phyloP scores from a whole-genome alignment of 257 asterid species.

The Craterostigma plantagineum region DNA sequence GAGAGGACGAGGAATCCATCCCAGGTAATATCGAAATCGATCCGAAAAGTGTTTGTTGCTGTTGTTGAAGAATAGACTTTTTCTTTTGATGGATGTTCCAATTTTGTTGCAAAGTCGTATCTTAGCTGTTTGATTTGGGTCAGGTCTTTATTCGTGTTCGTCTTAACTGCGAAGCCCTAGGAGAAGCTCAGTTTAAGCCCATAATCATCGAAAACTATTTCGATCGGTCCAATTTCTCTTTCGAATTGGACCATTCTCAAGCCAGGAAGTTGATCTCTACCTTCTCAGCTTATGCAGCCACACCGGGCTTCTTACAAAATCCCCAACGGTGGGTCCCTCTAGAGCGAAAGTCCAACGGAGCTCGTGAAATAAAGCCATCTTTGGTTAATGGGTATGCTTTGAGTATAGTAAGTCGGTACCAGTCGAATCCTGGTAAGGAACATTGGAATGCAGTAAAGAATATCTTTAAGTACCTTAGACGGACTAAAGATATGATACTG shows the following conservation, averaged over 20 bases:
- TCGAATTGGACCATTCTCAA: slow-evolving; percentile 80
- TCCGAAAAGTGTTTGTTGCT: neutral
- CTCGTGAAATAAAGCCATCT: slow-evolving; percentile 18
- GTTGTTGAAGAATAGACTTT: too few relatives aligned
- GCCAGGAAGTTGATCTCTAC: slow-evolving; percentile 28
- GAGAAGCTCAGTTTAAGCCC: slow-evolving; percentile 51
- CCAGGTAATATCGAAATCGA: slow-evolving; percentile 28
- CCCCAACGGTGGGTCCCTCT: slow-evolving; percentile 10
- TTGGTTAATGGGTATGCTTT: slow-evolving; percentile 13
- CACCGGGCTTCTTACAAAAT: slow-evolving; percentile 15
- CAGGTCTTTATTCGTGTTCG: slow-evolving; percentile 62
- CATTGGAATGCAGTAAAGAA: too few relatives aligned
- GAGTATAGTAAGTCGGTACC: too few relatives aligned
- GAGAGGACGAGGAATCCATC: slow-evolving; percentile 59
- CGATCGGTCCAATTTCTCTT: slow-evolving; percentile 38
- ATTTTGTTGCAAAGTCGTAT: neutral
- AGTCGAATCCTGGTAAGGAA: too few relatives aligned
- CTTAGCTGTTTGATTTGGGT: slow-evolving; percentile 10
- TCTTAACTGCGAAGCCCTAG: slow-evolving; percentile 34
- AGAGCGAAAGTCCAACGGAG: slow-evolving; percentile 10
- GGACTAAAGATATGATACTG: too few relatives aligned
- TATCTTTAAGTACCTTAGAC: too few relatives aligned
- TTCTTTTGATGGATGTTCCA: too few relatives aligned
- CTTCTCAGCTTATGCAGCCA: slow-evolving; percentile 26
- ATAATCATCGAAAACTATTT: slow-evolving; percentile 57